A percentile compares a stretch with the other conserved stretches of the same genome.
Conservation (phyloP, 352 stramenopile species). For the Phytophthora hibernalis region DNA sequence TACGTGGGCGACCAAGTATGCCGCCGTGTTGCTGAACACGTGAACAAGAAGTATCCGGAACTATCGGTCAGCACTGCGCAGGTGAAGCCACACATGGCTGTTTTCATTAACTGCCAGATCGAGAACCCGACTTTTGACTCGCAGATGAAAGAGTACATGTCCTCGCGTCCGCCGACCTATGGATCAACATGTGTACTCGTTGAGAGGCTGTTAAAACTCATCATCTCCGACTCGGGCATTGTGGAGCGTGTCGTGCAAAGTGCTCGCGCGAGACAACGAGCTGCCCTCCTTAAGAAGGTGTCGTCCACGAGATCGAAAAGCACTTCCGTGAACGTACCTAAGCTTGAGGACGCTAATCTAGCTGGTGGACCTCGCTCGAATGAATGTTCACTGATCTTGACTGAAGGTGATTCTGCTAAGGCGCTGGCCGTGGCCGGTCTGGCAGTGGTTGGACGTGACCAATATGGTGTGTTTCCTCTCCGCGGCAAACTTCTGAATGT, state of each 20-base stretch:
- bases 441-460: constrained; percentile 97
- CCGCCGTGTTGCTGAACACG: constrained; percentile 91
- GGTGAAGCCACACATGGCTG: constrained; percentile 97
- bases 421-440: constrained; percentile 98
- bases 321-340: constrained; percentile 93
- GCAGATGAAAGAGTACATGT: constrained; percentile 99
- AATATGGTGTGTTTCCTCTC: constrained; percentile 99
- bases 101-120: constrained; percentile 99
- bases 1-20: constrained; percentile 88
- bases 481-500: constrained; percentile 96
- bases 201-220: constrained; percentile 94
- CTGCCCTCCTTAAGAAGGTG: constrained; percentile 94
- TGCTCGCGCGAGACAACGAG: constrained; percentile 94
- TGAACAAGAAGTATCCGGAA: constrained; percentile 97
- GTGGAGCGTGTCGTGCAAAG: constrained; percentile 94
- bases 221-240: constrained; percentile 95
- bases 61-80: constrained; percentile 92
- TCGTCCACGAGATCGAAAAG: constrained; percentile 61
- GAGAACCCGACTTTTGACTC: constrained; percentile 99
- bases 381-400: constrained; percentile 98
- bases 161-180: constrained; percentile 89
- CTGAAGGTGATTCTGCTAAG: constrained; percentile 99
- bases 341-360: constrained; percentile 99
- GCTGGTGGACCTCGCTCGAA: constrained; percentile 92
- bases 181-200: constrained; percentile 92